phyloP scores from a whole-genome alignment of 176 grass and related monocot species.

The Cenchrus purpureus region DNA sequence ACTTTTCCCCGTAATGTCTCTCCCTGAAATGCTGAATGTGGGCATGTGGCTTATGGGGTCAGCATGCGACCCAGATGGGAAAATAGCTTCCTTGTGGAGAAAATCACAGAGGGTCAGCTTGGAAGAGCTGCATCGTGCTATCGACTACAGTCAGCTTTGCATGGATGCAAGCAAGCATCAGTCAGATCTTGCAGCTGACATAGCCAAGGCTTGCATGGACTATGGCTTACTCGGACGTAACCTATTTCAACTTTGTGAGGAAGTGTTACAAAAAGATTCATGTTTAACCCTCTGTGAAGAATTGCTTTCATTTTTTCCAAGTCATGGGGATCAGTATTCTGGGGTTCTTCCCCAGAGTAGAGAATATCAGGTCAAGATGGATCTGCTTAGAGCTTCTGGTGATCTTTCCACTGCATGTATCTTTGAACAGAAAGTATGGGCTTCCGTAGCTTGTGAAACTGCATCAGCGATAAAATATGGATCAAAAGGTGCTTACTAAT shows the following conservation, averaged over 20 bases:
- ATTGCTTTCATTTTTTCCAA: constrained; percentile 62
- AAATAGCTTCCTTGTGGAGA: constrained; percentile 63
- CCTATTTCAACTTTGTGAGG: constrained; percentile 78
- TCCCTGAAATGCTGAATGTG: constrained; percentile 72
- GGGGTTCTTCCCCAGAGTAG: constrained; percentile 81
- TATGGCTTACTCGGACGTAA: constrained; percentile 77
- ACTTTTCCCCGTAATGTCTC: constrained; percentile 70
- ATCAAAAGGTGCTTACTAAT: constrained; percentile 60
- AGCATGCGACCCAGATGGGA: constrained; percentile 40
- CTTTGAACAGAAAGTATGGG: constrained; percentile 82
- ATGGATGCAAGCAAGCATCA: constrained; percentile 61
- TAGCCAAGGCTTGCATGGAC: constrained; percentile 76
- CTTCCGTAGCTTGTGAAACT: constrained; percentile 84
- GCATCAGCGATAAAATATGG: constrained; percentile 76
- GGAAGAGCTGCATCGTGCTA: constrained; percentile 80
- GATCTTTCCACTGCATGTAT: constrained; percentile 63
- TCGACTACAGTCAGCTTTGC: constrained; percentile 76
- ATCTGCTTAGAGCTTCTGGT: constrained; percentile 84
- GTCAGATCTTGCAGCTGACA: constrained; percentile 65
- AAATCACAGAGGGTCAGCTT: constrained; percentile 77
- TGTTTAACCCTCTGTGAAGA: constrained; percentile 66
- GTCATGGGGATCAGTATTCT: constrained; percentile 46
- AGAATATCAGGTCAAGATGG: constrained; percentile 80
- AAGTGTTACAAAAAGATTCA: constrained; percentile 69
- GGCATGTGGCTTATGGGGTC: constrained; percentile 86